phyloP scores from a whole-genome alignment of 441 rosid genomes.

The Lagerstroemia fauriei region DNA sequence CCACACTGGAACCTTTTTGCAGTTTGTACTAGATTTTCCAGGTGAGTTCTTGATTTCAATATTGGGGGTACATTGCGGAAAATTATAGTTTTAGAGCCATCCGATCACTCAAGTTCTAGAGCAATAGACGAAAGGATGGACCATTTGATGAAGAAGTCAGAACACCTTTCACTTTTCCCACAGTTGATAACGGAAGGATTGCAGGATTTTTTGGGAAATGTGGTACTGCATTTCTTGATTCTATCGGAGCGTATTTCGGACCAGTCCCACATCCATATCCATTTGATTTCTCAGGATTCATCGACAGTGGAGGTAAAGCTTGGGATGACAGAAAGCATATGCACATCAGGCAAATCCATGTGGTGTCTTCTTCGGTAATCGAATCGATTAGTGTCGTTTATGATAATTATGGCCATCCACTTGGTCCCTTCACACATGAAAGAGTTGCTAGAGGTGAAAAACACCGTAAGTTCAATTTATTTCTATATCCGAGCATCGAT shows the following conservation, averaged over 20 bases:
- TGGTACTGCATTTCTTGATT: neutral
- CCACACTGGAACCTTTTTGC: too few species aligned
- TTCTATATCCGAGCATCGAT: neutral
- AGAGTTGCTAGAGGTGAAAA: neutral
- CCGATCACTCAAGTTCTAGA: neutral
- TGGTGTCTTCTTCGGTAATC: neutral
- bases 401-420: neutral
- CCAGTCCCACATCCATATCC: neutral
- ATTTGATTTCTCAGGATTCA: neutral
- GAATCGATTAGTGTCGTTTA: neutral
- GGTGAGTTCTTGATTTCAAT: neutral
- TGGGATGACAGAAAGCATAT: conserved; percentile 10
- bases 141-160: conserved; percentile 4
- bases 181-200: too few species aligned
- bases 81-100: neutral
- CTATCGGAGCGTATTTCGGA: conserved; percentile 15
- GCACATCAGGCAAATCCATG: neutral
- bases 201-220: too few species aligned
- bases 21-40: too few species aligned
- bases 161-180: neutral
- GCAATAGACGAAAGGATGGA: conserved; percentile 3
- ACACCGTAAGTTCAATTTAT: neutral
- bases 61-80: neutral
- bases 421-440: neutral
- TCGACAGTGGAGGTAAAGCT: neutral